Evolutionary conservation across 1,139 yeast genomes (phyloP).

Genomic region (Lodderomyces orthopsilosis): DNA sequence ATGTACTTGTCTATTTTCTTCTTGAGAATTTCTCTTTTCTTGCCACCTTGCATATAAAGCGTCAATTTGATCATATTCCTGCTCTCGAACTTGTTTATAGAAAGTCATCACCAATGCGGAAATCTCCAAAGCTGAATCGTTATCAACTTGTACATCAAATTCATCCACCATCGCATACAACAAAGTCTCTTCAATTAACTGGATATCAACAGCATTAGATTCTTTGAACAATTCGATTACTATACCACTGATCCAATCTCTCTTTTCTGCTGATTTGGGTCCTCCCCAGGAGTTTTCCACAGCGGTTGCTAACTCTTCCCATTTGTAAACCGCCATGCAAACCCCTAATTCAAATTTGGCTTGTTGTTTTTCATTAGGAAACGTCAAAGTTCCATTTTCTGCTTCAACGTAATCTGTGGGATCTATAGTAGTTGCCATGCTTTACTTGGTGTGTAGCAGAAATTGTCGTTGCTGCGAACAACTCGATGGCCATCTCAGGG

Average conservation of each 20-base stretch:
- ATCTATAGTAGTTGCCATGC: conserved; percentile 28
- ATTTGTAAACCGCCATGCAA: conserved; percentile 79
- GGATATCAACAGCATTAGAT: conserved; percentile 60
- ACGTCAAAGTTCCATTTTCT: conserved; percentile 42
- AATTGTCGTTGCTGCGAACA: background rate
- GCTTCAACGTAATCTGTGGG: conserved; percentile 48
- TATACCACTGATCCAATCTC: conserved; percentile 92
- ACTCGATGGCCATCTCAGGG: conserved; percentile 1
- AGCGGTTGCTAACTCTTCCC: conserved; percentile 89
- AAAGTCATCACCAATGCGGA: conserved; percentile 64
- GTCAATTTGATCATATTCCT: conserved; percentile 56
- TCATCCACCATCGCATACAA: conserved; percentile 93
- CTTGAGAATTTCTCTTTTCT: conserved; percentile 43
- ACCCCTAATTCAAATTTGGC: conserved; percentile 92
- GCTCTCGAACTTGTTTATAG: conserved; percentile 60
- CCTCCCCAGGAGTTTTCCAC: conserved; percentile 99
- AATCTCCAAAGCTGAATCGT: conserved; percentile 77
- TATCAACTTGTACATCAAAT: conserved; percentile 84
- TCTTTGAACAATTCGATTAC: conserved; percentile 76
- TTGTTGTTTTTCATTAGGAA: conserved; percentile 65
- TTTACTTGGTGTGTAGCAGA: background rate
- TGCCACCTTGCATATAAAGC: conserved; percentile 58
- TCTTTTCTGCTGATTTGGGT: conserved; percentile 78
- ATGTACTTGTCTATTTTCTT: conserved; percentile 27
- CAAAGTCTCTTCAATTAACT: conserved; percentile 79